Evolutionary conservation across 495 filamentous ascomycete species (phyloP).

Genomic region (Hyaloscypha variabilis): DNA sequence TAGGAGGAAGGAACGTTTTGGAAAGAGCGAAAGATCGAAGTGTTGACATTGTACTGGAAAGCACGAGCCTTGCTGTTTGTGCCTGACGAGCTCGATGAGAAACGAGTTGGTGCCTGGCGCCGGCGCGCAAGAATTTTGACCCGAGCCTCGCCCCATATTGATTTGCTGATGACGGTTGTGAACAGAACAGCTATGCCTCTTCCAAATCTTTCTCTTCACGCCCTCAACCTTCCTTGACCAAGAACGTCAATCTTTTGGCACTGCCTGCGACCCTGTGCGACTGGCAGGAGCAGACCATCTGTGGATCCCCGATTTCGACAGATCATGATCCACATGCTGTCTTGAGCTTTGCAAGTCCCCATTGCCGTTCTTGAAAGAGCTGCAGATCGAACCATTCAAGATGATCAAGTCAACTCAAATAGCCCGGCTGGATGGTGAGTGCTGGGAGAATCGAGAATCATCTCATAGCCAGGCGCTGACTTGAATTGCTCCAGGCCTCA

Average conservation of each 20-base stretch:
- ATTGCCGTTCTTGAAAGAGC: constrained; percentile 7
- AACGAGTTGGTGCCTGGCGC: background rate
- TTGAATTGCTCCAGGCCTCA: constrained; percentile 63
- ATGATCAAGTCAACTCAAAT: constrained; percentile 98
- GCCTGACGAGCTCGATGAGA: background rate
- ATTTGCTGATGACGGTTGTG: background rate
- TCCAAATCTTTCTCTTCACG: background rate
- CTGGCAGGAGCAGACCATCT: background rate
- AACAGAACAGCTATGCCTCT: constrained; percentile 12
- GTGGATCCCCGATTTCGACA: constrained; percentile 39
- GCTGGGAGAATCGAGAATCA: background rate
- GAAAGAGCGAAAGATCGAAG: background rate
- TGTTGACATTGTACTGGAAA: background rate
- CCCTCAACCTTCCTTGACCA: background rate
- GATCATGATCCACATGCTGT: constrained; percentile 18
- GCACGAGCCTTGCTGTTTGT: background rate
- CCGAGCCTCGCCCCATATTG: background rate
- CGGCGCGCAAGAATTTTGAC: background rate
- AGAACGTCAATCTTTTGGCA: background rate
- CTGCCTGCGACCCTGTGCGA: background rate
- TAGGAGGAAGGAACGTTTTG: background rate
- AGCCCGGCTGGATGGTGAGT: constrained; percentile 84
- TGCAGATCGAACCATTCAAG: constrained; percentile 29
- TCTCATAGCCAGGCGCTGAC: constrained; percentile 11
- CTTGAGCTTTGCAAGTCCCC: constrained; percentile 11